phyloP scores from a whole-genome alignment of 225 moss, liverwort and hornwort species.

The Bryoerythrophyllum caledonicum region DNA sequence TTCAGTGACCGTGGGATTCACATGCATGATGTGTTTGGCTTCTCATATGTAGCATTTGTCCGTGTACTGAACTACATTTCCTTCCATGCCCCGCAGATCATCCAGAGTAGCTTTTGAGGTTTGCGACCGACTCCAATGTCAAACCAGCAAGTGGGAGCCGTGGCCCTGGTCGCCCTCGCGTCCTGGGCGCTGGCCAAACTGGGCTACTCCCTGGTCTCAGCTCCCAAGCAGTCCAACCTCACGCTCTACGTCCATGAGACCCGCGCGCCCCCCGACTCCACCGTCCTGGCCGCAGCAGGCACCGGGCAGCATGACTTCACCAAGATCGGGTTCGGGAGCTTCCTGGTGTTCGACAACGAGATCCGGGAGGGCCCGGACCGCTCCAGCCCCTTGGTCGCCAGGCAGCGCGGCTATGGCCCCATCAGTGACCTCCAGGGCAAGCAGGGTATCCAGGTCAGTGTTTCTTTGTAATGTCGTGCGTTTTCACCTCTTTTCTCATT shows the following conservation, averaged over 20 bases:
- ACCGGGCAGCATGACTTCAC: conserved; percentile 52
- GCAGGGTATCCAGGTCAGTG: conserved; percentile 45
- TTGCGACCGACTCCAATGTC: conserved; percentile 52
- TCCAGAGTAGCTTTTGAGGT: background rate
- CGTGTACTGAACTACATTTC: background rate
- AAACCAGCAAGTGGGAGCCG: conserved; percentile 57
- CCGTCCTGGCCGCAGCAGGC: conserved; percentile 56
- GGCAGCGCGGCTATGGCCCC: conserved; percentile 48
- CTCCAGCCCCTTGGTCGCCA: conserved; percentile 38
- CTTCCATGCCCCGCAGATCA: background rate
- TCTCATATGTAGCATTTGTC: background rate
- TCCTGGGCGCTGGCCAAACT: conserved; percentile 63
- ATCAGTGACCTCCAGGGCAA: conserved; percentile 57
- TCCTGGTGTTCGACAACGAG: conserved; percentile 61
- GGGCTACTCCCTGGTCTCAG: conserved; percentile 47
- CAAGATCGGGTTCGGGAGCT: conserved; percentile 60
- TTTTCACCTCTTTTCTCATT: too few relatives aligned
- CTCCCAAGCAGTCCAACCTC: conserved; percentile 48
- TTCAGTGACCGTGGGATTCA: too few relatives aligned
- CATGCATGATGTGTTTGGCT: too few relatives aligned
- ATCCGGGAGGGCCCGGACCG: conserved; percentile 50
- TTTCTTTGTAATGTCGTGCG: too few relatives aligned
- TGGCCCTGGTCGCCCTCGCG: conserved; percentile 55
- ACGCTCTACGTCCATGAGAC: conserved; percentile 49
- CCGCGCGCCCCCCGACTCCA: conserved; percentile 45